phyloP scores from a whole-genome alignment of 1,139 yeast genomes.

The Candida sp. region DNA sequence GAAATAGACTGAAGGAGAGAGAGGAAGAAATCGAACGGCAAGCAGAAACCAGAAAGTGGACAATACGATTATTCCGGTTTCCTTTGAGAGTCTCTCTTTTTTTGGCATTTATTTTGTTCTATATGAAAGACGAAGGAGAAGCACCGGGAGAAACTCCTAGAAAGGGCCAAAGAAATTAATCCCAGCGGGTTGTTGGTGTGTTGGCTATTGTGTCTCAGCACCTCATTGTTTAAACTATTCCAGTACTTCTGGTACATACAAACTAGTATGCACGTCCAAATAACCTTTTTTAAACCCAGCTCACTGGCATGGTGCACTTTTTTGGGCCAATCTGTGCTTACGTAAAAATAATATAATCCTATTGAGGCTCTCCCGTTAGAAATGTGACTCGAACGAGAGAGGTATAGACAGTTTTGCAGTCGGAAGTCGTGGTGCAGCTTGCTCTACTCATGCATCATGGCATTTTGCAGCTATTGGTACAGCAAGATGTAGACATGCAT shows the following conservation, averaged over 20 bases:
- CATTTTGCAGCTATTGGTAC: too few species aligned
- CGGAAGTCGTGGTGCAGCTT: too few species aligned
- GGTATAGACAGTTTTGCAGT: too few species aligned
- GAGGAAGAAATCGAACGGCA: not conserved
- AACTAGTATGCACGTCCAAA: not conserved
- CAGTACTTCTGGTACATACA: not conserved
- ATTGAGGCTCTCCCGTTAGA: too few species aligned
- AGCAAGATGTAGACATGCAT: too few species aligned
- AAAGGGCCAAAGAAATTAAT: too few species aligned
- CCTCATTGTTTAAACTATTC: not conserved
- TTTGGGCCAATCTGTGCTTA: too few species aligned
- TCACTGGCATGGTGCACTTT: not conserved
- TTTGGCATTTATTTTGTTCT: not conserved
- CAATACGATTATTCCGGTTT: not conserved
- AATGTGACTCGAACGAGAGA: too few species aligned
- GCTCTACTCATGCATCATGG: too few species aligned
- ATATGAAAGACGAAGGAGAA: not conserved
- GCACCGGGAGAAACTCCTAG: too few species aligned
- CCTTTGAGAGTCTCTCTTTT: not conserved
- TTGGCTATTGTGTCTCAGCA: not conserved
- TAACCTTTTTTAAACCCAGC: not conserved
- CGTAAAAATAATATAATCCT: too few species aligned
- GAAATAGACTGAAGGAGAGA: not conserved
- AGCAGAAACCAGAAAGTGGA: not conserved
- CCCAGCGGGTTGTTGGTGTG: too few species aligned